Base-by-base conservation (phyloP, 768 basidiomycete genomes). In the Sarcomyxa edulis region DNA sequence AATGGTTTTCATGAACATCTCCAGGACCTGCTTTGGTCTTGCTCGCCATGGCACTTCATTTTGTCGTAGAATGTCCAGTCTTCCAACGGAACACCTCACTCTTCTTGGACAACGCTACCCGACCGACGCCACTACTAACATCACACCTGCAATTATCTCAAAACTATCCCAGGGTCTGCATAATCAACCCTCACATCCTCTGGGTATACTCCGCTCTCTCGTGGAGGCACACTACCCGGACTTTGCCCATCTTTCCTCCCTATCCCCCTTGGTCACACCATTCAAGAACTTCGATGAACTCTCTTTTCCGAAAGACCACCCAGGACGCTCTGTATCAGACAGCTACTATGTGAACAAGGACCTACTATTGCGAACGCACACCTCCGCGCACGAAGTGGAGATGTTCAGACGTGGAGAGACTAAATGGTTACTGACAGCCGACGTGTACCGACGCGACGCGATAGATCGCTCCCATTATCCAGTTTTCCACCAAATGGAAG, bases 401-500 rank as follows among this genome's bases (percentile, higher is more conserved):
- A 81, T 81, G 6, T 98, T 96, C 59, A 61, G 73, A 22, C 64
- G 68, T 30, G 89, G 89, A 5, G 69, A 83, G 46, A 79, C 84
- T 15, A 74, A 74, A 37, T 99, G 94, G 89, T 69, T 99, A 22
- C 69, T 98, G 16, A 87, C 92, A 7, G 93, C 96, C 21, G 96
- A 99, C 65, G 96, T 99, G 37, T 99, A 98, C 62, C 68, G 96
- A 35, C 79, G 96, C 51, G 96, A 99, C 73, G 96, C 98, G 63
- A 98, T 99, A 45, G 96, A 99, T 65, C 74, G 78, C 9, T 88
- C 86, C 7, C 96, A 99, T 56, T 96, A 97, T 58, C 96, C 96
- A 5, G 89, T 96, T 25, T 99, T 99, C 56, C 96, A 99, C 62
- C 96, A 99, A 64, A 90, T 96, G 64, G 96, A 99, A 56, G 96